Conservation (phyloP, 2,329 filamentous ascomycete species). For the Calonectria crousiana region DNA sequence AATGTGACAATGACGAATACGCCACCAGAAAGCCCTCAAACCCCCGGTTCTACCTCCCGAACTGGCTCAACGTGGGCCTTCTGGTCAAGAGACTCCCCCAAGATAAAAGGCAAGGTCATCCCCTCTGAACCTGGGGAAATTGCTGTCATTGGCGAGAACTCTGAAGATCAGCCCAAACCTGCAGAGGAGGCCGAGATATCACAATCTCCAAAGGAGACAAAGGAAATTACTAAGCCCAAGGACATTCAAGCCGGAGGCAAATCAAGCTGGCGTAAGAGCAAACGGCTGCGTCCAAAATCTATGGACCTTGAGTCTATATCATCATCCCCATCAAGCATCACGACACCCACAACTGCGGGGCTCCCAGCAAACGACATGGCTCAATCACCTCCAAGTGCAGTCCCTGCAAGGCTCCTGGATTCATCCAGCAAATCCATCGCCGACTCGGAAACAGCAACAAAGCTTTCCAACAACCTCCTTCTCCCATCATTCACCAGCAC, state of each 20-base stretch:
- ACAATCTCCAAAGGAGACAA: conserved; percentile 51
- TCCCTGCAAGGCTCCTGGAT: conserved; percentile 12
- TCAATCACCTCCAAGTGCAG: conserved; percentile 4
- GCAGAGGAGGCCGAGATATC: conserved; percentile 60
- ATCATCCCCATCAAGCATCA: conserved; percentile 42
- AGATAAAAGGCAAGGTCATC: conserved; percentile 46
- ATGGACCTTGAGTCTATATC: conserved; percentile 59
- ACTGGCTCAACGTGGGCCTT: conserved; percentile 82
- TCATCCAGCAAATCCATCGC: conserved; percentile 47
- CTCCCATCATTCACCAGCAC: conserved; percentile 78
- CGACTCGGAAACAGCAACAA: conserved; percentile 60
- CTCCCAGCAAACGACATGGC: conserved; percentile 33
- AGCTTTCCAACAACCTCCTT: conserved; percentile 70
- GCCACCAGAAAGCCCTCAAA: conserved; percentile 45
- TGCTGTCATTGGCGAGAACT: conserved; percentile 68
- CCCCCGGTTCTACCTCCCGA: conserved; percentile 54
- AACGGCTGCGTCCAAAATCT: conserved; percentile 60
- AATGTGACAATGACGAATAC: conserved; percentile 61
- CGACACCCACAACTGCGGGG: conserved; percentile 36
- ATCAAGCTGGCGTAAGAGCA: conserved; percentile 57
- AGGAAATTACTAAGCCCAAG: conserved; percentile 45
- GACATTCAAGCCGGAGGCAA: conserved; percentile 43
- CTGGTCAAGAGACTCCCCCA: conserved; percentile 74
- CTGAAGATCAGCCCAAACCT: conserved; percentile 66
- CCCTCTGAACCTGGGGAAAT: conserved; percentile 62